These are phyloP conservation scores for Grammothele lineata DNA, from an alignment of 768 basidiomycete species.

Conservation along the genomic window DNA sequence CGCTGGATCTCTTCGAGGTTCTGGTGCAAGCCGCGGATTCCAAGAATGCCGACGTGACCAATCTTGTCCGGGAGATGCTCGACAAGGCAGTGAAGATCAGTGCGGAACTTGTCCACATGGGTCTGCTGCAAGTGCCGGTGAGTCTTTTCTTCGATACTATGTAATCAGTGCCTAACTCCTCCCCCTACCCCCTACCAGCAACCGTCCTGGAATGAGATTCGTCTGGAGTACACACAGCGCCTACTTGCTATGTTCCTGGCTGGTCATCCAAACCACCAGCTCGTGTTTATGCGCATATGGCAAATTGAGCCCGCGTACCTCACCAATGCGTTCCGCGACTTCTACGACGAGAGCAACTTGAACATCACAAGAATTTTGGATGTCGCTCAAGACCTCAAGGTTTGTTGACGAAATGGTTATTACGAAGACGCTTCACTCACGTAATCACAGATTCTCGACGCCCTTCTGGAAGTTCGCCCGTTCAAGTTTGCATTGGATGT, in stretches of 20 bases:
- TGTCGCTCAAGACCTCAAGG: slow-evolving; percentile 93
- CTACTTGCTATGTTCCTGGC: slow-evolving; percentile 87
- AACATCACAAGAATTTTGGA: slow-evolving; percentile 95
- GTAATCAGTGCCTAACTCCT: slow-evolving; percentile 4
- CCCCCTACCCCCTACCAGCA: slow-evolving; percentile 40
- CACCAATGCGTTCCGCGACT: slow-evolving; percentile 83
- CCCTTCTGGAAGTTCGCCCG: slow-evolving; percentile 85
- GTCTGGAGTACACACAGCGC: slow-evolving; percentile 81
- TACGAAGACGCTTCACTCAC: neutral
- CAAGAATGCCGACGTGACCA: slow-evolving; percentile 65
- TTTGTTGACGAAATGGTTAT: slow-evolving; percentile 28
- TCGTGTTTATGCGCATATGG: slow-evolving; percentile 97
- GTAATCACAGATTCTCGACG: slow-evolving; percentile 73
- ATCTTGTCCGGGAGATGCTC: slow-evolving; percentile 83
- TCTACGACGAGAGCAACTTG: slow-evolving; percentile 86
- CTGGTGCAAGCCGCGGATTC: slow-evolving; percentile 76
- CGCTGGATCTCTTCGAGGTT: slow-evolving; percentile 83
- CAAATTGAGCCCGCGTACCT: slow-evolving; percentile 85
- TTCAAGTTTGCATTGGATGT: slow-evolving; percentile 91
- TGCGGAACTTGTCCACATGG: slow-evolving; percentile 92
- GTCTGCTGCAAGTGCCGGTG: slow-evolving; percentile 85
- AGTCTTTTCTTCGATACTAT: slow-evolving; percentile 24
- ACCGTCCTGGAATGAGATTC: slow-evolving; percentile 83
- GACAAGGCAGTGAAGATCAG: slow-evolving; percentile 93
- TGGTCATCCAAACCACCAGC: slow-evolving; percentile 90